Conservation (phyloP, 78 protist species). For the Mastigamoeba balamuthi region DNA sequence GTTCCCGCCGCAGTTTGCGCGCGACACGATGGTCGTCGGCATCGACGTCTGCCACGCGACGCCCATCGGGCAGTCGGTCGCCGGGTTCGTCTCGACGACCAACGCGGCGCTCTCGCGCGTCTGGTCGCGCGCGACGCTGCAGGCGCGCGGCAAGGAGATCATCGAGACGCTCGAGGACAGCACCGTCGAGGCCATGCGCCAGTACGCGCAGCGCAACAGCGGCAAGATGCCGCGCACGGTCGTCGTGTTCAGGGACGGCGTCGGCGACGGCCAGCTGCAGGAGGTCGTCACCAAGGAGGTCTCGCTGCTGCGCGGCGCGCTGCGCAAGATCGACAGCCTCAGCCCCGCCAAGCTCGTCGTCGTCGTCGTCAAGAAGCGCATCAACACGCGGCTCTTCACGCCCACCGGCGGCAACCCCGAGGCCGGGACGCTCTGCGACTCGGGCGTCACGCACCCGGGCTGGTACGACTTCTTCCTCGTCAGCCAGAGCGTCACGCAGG, state of each 20-base stretch:
- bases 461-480: conserved; percentile 40
- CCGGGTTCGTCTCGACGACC: conserved; percentile 14
- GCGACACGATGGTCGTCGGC: conserved; percentile 30
- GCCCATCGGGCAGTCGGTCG: conserved; percentile 6
- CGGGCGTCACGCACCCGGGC: background rate
- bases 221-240: conserved; percentile 19
- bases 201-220: no score
- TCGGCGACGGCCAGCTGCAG: conserved; percentile 39
- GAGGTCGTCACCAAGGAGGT: background rate
- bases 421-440: conserved; percentile 15
- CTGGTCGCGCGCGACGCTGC: conserved; percentile 5
- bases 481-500: conserved; percentile 16
- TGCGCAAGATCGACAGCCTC: background rate
- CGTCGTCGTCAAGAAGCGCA: conserved; percentile 32
- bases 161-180: background rate
- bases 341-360: background rate
- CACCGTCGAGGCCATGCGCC: no score
- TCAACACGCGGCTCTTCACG: conserved; percentile 19
- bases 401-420: conserved; percentile 8
- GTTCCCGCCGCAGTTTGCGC: no score
- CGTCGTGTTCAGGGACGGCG: conserved; percentile 49
- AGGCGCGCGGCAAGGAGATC: conserved; percentile 8
- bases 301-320: background rate
- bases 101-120: background rate
- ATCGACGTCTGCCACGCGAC: conserved; percentile 35